Evolutionary conservation across 2,329 filamentous ascomycete genomes (phyloP).

Genomic region (Xylaria sp.): DNA sequence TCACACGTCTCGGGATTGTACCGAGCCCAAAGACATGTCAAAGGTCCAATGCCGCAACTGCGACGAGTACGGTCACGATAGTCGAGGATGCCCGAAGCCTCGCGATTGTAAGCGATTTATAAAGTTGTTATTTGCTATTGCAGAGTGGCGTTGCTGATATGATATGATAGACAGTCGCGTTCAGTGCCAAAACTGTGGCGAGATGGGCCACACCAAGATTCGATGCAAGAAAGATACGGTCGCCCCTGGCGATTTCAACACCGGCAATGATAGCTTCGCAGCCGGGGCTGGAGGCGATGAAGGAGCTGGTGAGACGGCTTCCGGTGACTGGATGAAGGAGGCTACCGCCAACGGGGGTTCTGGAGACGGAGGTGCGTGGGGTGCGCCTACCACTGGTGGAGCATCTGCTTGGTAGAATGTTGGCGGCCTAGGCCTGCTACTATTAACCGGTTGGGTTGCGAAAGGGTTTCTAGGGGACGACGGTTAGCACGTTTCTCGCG

Average conservation of each 20-base stretch:
- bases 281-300: slow-evolving; percentile 1
- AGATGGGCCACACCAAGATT: slow-evolving; percentile 52
- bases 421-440: background rate
- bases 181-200: slow-evolving; percentile 63
- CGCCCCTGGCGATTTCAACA: slow-evolving; percentile 21
- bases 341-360: background rate
- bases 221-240: slow-evolving; percentile 42
- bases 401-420: background rate
- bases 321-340: slow-evolving; percentile 13
- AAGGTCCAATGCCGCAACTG: slow-evolving; percentile 57
- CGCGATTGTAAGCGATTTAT: slow-evolving; percentile 52
- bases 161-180: slow-evolving; percentile 52
- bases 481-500: background rate
- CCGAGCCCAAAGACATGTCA: slow-evolving; percentile 51
- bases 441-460: background rate
- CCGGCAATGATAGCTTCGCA: background rate
- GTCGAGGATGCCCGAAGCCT: slow-evolving; percentile 60
- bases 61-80: slow-evolving; percentile 55
- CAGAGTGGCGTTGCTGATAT: slow-evolving; percentile 30
- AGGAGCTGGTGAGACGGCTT: slow-evolving; percentile 4
- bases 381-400: background rate
- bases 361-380: background rate
- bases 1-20: slow-evolving; percentile 67
- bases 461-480: background rate
- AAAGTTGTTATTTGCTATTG: background rate